Evolutionary conservation across 208 protist species (phyloP).

Genomic region (Lotmaria passim): DNA sequence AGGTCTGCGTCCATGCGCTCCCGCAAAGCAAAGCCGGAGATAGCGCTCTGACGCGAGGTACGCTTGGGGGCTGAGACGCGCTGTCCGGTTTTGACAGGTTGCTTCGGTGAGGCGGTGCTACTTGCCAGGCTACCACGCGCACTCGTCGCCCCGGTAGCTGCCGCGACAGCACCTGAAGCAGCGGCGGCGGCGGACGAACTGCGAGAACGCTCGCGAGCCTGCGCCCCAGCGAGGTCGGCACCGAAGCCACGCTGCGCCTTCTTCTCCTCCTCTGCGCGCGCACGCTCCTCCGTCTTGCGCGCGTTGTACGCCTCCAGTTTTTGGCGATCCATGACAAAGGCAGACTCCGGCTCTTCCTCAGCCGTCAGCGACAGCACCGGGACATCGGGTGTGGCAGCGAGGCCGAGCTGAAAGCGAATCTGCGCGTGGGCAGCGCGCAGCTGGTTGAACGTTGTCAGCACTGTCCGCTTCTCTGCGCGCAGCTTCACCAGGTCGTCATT

Average conservation of each 20-base stretch:
- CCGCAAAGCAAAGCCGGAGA: slow-evolving; percentile 59
- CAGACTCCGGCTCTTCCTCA: slow-evolving; percentile 76
- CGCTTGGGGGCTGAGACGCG: slow-evolving; percentile 32
- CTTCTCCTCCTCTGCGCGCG: slow-evolving; percentile 64
- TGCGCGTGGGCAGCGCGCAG: slow-evolving; percentile 36
- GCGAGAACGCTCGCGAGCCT: slow-evolving; percentile 28
- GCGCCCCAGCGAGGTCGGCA: slow-evolving; percentile 73
- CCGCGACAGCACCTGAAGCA: neutral
- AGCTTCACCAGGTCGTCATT: slow-evolving; percentile 91
- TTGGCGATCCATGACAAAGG: slow-evolving; percentile 62
- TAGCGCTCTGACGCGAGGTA: slow-evolving; percentile 47
- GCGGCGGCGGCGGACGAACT: neutral
- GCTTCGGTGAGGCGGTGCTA: slow-evolving; percentile 2
- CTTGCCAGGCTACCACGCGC: no score
- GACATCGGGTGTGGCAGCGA: slow-evolving; percentile 11
- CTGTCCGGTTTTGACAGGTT: slow-evolving; percentile 25
- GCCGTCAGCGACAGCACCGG: slow-evolving; percentile 26
- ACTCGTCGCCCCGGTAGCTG: no score
- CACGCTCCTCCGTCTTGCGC: slow-evolving; percentile 52
- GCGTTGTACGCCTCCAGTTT: slow-evolving; percentile 72
- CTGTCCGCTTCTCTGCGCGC: slow-evolving; percentile 85
- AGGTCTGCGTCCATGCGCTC: slow-evolving; percentile 87
- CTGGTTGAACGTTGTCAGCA: slow-evolving; percentile 73
- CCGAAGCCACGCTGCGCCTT: slow-evolving; percentile 90
- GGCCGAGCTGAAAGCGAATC: slow-evolving; percentile 24